Conservation (phyloP, 164 flowering plant genomes). For the Vitis rotundifolia region DNA sequence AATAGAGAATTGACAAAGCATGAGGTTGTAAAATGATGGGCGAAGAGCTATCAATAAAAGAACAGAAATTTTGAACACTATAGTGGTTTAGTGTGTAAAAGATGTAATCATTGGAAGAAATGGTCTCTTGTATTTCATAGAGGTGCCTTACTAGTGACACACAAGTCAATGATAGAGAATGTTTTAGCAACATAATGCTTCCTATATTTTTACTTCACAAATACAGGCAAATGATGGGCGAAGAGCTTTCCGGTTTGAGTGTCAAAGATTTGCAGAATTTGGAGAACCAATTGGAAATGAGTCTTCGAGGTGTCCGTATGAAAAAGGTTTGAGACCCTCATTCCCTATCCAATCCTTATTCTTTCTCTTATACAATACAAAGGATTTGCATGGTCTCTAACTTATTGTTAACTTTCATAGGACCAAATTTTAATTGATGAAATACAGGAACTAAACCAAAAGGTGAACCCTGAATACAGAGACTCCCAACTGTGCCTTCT, state of each 20-base stretch:
- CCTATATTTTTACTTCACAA: neutral
- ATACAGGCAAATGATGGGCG: conserved; percentile 87
- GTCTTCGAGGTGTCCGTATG: conserved; percentile 70
- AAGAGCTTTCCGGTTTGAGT: conserved; percentile 73
- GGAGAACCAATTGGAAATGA: conserved; percentile 83
- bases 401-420: conserved; percentile 36
- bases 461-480: conserved; percentile 40
- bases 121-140: no score
- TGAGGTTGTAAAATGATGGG: no score
- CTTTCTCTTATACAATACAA: neutral
- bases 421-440: conserved; percentile 73
- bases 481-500: neutral
- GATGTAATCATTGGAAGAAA: no score
- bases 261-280: conserved; percentile 72
- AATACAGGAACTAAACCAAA: conserved; percentile 72
- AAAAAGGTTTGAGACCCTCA: conserved; percentile 56
- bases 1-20: no score
- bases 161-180: no score
- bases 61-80: no score
- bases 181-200: no score
- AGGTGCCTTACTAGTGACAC: no score
- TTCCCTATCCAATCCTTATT: neutral
- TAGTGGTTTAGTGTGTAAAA: no score
- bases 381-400: conserved; percentile 7
- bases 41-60: no score